A percentile compares a stretch with the other conserved stretches of the same genome.
Conservation (phyloP, 257 asterid genomes). For the Nicotiana otophora region DNA sequence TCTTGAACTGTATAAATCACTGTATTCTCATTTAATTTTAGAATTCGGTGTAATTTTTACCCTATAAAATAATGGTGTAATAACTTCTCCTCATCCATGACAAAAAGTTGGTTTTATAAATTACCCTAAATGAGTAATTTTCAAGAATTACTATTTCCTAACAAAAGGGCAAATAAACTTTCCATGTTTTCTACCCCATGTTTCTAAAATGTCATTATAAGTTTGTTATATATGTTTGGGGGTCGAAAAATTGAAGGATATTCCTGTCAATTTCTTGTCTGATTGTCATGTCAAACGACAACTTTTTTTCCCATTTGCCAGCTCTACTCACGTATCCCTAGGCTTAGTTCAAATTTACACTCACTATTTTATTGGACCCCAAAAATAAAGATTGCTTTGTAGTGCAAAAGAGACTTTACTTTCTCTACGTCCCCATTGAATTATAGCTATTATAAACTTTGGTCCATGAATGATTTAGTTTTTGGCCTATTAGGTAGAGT, state of each 20-base stretch:
- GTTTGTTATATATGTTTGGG: neutral
- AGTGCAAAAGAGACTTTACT: conserved; percentile 1
- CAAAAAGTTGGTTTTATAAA: neutral
- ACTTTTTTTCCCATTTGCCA: neutral
- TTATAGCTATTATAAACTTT: neutral
- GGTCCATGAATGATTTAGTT: neutral
- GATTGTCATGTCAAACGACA: neutral
- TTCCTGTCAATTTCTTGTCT: conserved; percentile 11
- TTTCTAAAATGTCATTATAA: neutral
- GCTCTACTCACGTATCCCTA: neutral
- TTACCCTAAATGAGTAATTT: neutral
- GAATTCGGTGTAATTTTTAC: neutral
- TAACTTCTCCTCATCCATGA: neutral
- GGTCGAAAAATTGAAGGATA: neutral
- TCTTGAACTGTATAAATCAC: neutral
- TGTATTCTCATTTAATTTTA: neutral
- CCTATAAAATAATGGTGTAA: neutral
- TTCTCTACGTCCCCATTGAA: neutral
- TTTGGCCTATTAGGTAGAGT: too few relatives aligned
- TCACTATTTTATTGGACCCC: neutral
- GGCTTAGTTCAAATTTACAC: neutral
- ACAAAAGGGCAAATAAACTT: neutral
- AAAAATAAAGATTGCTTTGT: neutral
- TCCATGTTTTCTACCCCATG: neutral
- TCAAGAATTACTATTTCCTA: neutral